Evolutionary conservation across 1,284 basidiomycete genomes (phyloP), one percentile per base, ranked within the genome.

Genomic region (Ceratobasidium papillatum): DNA sequence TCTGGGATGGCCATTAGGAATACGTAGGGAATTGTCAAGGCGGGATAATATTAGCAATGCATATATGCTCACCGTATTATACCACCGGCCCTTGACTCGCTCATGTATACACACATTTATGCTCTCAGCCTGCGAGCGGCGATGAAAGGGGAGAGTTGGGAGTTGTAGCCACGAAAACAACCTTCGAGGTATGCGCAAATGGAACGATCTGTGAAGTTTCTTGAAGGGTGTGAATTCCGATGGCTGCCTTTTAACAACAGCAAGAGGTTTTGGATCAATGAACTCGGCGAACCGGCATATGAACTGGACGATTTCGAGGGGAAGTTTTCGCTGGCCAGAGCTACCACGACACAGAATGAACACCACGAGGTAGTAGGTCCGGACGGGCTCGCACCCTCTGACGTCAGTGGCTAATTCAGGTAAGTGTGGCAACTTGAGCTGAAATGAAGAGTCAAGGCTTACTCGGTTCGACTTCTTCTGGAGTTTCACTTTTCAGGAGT

Each of bases 291-390:
- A 45, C 19, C 25, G 19, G n/a, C 47, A 49, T 17, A 56, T 68
- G 34, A 41, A 51, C 19, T 52, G 27, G 19, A 68, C 65, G 2
- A 68, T 30, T 25, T 68, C 65, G 9, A 51, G 34, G 2, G 65
- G 51, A 43, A 68, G 65, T 19, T 34, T 25, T 19, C 34, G 47
- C 3, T 51, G 65, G n/a, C 32, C 3, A n/a, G 2, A 36, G 34
- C 30, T 9, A 22, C 65, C 49, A 17, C 49, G 51, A 27, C 51
- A 19, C 4, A 68, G 51, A 22, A 51, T n/a, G 36, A 68, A 36
- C 9, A 34, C 51, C 17, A 56, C 27, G 7, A n/a, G 65, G 36
- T 68, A 56, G 36, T 68, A 54, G 32, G 8, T 22, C 8, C 25
- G 34, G n/a, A 63, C 34, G 11, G 43, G 5, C 12, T 32, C 43